Base-by-base conservation (phyloP, 2,329 filamentous ascomycete genomes). In the Aspergillus pseudoglaucus region DNA sequence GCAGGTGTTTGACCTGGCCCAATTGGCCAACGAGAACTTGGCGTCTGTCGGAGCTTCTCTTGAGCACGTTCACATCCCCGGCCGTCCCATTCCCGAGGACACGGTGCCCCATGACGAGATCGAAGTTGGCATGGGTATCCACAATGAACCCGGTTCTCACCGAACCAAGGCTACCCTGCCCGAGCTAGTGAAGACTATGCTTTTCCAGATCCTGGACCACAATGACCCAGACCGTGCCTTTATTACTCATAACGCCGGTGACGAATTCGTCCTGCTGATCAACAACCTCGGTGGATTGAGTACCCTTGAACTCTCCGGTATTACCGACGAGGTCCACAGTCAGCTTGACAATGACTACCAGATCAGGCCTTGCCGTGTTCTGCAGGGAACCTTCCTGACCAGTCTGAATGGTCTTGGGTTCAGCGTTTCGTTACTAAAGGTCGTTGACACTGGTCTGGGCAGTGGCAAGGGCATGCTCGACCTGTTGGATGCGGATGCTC, bases 21-120 rank as follows among this genome's bases (percentile, higher is more conserved):
- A 83, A 60, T 70, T 89, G 44, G 80, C 82, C 3, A 84, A 87
- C 2, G 76, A 81, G 15, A 95, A 95, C 63, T 71, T 91, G 6
- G 86, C 94, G 30, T 90, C 86, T 38, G 87, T 96, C 18, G 91
- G 90, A 14, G 87, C 88, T 3, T 91, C 87, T 46, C 72, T 96
- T 38, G 85, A 87, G 54, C 90, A 95, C 64, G 90, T 96, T n/a
- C 91, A 96, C 63, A 88, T 96, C 0, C 91, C 91, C 0, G 90
- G 91, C 3, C 79, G 90, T 51, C 79, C 74, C 1, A 63, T 74
- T 6, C 67, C 72, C 0, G 78, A 81, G 20, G 82, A 83, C 23
- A 63, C 65, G 10, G 65, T 74, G 44, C 66, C 73, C 0, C 59
- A 75, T 14, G 76, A 75, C 17, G 80, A 85, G 58, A 74, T 84